Base-by-base conservation (phyloP, 257 asterid genomes). In the Fraxinus cuspidata region DNA sequence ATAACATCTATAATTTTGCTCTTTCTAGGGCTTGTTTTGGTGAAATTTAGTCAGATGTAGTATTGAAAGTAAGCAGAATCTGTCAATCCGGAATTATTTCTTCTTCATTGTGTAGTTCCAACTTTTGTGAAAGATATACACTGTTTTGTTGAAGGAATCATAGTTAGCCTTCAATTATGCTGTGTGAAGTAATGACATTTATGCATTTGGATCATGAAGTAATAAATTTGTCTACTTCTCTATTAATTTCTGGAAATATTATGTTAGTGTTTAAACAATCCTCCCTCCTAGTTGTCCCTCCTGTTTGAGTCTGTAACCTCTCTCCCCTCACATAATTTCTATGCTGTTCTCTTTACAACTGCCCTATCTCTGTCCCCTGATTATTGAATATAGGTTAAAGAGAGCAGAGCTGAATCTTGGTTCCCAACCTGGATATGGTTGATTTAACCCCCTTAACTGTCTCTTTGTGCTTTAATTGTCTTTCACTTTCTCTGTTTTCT, bases 101-200 rank as follows among this genome's bases (percentile, higher is more conserved):
- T 73, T 25, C 75, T 38, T 51, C 69, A 25, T 16, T 71, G 63
- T 16, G 27, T 37, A 37, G 38, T 47, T 74, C 65, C 69, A 28
- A 18, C 70, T 27, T 56, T 73, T 7, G 65, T 56, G 65, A 19
- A 56, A 12, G 51, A 11, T 5, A n/a, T 53, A 1, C 25, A 21
- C 13, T 56, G 49, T 40, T 56, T 65, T 66, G 63, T 65, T 74
- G n/a, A 44, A 58, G 27, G 65, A 70, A 32, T 6, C 37, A 15
- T 71, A 42, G 16, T 29, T 37, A 60, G 47, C n/a, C 12, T 40
- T 70, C 35, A 23, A 6, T 69, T 63, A 1, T 27, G 27, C 31
- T 38, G n/a, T 28, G 72, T 60, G n/a, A 16, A 64, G 69, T 25
- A 34, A 74, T 23, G 58, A 16, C 38, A 53, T 74, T 76, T 31